phyloP scores from a whole-genome alignment of 2,329 filamentous ascomycete genomes.

The Colletotrichum destructivum region DNA sequence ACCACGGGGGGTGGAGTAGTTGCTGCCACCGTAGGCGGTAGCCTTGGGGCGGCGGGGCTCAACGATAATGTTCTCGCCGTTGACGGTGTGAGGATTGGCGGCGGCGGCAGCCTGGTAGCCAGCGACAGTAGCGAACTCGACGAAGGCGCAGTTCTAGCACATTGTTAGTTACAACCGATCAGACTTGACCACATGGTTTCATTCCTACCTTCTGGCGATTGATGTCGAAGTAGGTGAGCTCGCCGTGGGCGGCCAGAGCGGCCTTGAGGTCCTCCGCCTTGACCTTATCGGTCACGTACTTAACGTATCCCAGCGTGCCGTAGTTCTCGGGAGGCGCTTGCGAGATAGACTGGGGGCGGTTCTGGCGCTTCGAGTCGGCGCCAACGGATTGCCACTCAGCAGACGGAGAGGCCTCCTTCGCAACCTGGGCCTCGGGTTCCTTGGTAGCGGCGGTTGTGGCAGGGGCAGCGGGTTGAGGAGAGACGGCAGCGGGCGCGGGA shows the following conservation, averaged over 20 bases:
- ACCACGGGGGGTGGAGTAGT: constrained; percentile 65
- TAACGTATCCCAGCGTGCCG: constrained; percentile 89
- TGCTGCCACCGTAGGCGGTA: constrained; percentile 78
- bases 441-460: constrained; percentile 58
- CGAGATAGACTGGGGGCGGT: constrained; percentile 78
- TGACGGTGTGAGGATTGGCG: constrained; percentile 89
- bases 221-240: constrained; percentile 81
- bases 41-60: constrained; percentile 90
- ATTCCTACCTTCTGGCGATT: constrained; percentile 84
- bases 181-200: not conserved
- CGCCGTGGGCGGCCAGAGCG: constrained; percentile 79
- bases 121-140: constrained; percentile 87
- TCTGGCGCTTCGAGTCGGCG: constrained; percentile 87
- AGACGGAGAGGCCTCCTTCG: constrained; percentile 66
- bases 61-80: constrained; percentile 85
- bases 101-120: constrained; percentile 87
- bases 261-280: constrained; percentile 80
- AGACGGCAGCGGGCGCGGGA: constrained; percentile 63
- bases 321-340: constrained; percentile 77
- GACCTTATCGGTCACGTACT: constrained; percentile 94
- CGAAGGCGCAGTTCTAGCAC: constrained; percentile 91
- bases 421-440: constrained; percentile 53
- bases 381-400: constrained; percentile 92
- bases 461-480: constrained; percentile 54
- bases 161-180: constrained; percentile 44